A percentile compares a stretch with the other conserved stretches of the same genome.
These are phyloP conservation scores for Trypanosoma lewisi DNA, from an alignment of 208 protist genomes.

Conservation along the genomic window DNA sequence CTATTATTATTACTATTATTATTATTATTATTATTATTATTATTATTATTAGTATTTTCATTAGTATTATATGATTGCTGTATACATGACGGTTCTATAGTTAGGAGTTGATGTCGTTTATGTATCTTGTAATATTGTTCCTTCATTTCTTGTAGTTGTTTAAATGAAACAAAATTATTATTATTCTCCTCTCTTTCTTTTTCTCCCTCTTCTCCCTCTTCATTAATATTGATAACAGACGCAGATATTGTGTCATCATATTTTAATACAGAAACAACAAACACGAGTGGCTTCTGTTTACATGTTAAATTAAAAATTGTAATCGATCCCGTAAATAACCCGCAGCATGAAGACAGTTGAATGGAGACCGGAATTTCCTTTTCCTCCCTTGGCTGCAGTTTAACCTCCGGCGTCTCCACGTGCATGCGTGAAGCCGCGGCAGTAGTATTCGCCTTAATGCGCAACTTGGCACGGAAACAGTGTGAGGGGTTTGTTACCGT, in stretches of 20 bases:
- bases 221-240: neutral
- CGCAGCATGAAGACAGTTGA: constrained; percentile 42
- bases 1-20: too few species aligned
- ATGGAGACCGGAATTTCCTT: constrained; percentile 42
- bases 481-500: constrained; percentile 61
- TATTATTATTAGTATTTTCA: too few species aligned
- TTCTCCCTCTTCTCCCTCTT: neutral
- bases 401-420: constrained; percentile 29
- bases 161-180: too few species aligned
- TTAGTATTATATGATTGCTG: too few species aligned
- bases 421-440: too few species aligned
- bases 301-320: constrained; percentile 66
- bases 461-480: constrained; percentile 51
- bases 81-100: too few species aligned
- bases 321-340: constrained; percentile 57
- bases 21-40: too few species aligned
- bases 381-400: constrained; percentile 42
- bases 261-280: constrained; percentile 44
- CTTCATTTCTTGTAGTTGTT: too few species aligned
- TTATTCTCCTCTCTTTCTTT: neutral
- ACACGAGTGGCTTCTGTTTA: constrained; percentile 48
- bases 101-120: too few species aligned
- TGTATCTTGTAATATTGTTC: too few species aligned
- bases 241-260: constrained; percentile 50
- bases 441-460: constrained; percentile 18